phyloP scores from a whole-genome alignment of 2,329 filamentous ascomycete species.

The Colletotrichum liaoningense region DNA sequence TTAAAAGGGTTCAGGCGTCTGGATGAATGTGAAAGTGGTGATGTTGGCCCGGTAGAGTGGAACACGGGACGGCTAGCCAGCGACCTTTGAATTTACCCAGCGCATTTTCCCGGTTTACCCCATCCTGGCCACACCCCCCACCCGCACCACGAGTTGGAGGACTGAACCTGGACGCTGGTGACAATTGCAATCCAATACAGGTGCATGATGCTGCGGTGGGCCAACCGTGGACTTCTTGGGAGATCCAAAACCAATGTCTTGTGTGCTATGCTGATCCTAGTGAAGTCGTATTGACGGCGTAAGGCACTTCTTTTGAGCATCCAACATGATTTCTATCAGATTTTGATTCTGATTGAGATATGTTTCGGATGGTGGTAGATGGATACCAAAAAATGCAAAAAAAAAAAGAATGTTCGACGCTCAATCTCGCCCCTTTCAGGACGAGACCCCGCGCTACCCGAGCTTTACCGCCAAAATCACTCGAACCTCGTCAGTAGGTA shows the following conservation, averaged over 20 bases:
- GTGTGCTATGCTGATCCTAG: not conserved
- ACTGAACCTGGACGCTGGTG: not conserved
- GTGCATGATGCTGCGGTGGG: not conserved
- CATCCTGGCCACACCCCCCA: slow-evolving; percentile 12
- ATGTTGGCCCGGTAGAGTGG: slow-evolving; percentile 34
- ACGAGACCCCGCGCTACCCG: no score
- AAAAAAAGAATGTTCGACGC: no score
- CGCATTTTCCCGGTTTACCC: slow-evolving; percentile 37
- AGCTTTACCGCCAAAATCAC: no score
- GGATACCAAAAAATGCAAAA: no score
- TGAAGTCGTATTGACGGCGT: not conserved
- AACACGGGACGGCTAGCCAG: slow-evolving; percentile 35
- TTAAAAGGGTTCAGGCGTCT: not conserved
- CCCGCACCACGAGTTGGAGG: not conserved
- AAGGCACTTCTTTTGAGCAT: no score
- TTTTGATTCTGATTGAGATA: no score
- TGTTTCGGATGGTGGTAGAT: no score
- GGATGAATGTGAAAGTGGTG: slow-evolving; percentile 18
- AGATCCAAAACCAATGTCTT: not conserved
- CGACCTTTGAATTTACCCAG: slow-evolving; percentile 37
- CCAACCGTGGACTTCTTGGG: not conserved
- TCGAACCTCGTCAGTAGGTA: no score
- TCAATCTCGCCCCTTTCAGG: no score
- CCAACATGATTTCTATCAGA: no score
- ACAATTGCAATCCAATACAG: not conserved